Base-by-base conservation (phyloP, 805 yeast genomes). In the Pichia nanzhaoensis region DNA sequence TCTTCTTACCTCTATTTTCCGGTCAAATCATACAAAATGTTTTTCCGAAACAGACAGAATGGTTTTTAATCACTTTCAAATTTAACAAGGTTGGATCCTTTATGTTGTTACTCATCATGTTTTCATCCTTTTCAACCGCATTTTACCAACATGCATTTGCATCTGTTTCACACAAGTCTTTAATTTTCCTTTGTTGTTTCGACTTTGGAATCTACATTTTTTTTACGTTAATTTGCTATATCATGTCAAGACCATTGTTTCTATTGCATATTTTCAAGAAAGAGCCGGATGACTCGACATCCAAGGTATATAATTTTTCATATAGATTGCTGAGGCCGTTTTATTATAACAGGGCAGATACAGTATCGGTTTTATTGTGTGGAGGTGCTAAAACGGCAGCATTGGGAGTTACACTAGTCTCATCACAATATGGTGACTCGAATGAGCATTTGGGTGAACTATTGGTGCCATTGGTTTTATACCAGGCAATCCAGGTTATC, bases 381-480 rank as follows among this genome's bases (percentile, higher is more conserved):
- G 95, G 95, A 8, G 91, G 95, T 8, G 95, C 96, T 2, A 88
- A 88, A 62, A 87, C 96, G 0, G 95, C 95, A 0, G 96, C 96
- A 0, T 68, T 88, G 42, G 96, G 96, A 28, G 95, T 87, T 4
- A 83, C 95, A 1, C 68, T 88, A 41, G 71, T 84, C 14, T 71
- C 88, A 1, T 47, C 65, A 1, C 65, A 61, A 39, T 88, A 85
- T 59, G 95, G 95, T 10, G 63, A 76, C 8, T 57, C 71, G 37
- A 77, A 74, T 54, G 68, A 72, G 8, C 69, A 77, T 52, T 65
- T 86, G 52, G 96, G 95, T 17, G 74, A 75, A 41, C 64, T 88
- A 32, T 66, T 88, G 34, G 88, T 86, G 16, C 91, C 96, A 0
- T 70, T 88, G 57, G 95, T 88, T 7, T 67, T 88, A 45, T 88